These are phyloP conservation scores for Byssothecium circinans DNA, from an alignment of 2,329 filamentous ascomycete genomes.

Conservation along the genomic window DNA sequence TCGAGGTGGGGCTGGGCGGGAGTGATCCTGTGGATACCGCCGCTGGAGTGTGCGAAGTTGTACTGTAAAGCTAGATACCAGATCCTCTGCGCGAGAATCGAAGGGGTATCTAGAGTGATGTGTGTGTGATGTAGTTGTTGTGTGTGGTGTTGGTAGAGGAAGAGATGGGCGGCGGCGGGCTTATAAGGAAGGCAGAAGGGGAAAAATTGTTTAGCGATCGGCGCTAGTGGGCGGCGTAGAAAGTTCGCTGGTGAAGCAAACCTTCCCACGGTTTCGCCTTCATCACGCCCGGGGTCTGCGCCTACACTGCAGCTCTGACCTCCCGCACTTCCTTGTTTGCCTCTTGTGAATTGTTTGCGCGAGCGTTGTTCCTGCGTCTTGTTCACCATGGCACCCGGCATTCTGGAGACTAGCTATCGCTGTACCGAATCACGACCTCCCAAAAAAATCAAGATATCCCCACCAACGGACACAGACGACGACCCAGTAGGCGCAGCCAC, in stretches of 20 bases:
- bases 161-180: slow-evolving; percentile 16
- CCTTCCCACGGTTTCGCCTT: slow-evolving; percentile 13
- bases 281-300: too few species aligned
- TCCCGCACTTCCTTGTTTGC: slow-evolving; percentile 4
- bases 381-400: slow-evolving; percentile 38
- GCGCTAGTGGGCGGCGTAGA: slow-evolving; percentile 4
- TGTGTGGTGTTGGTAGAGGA: slow-evolving; percentile 27
- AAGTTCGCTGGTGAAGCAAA: slow-evolving; percentile 2
- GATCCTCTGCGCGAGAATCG: slow-evolving; percentile 51
- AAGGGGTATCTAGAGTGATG: slow-evolving; percentile 45
- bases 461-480: slow-evolving; percentile 24
- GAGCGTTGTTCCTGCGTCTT: slow-evolving; percentile 9
- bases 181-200: background rate
- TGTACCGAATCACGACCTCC: slow-evolving; percentile 35
- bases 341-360: slow-evolving; percentile 8
- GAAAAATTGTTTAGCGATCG: slow-evolving; percentile 1
- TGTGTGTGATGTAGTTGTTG: slow-evolving; percentile 12
- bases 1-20: slow-evolving; percentile 45
- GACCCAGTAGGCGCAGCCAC: slow-evolving; percentile 52
- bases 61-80: slow-evolving; percentile 50
- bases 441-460: slow-evolving; percentile 38
- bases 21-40: slow-evolving; percentile 48
- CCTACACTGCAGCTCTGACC: slow-evolving; percentile 13
- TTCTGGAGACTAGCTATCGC: slow-evolving; percentile 24
- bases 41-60: slow-evolving; percentile 32